phyloP scores from a whole-genome alignment of 2,329 filamentous ascomycete species.

The Trichoderma sp. region DNA sequence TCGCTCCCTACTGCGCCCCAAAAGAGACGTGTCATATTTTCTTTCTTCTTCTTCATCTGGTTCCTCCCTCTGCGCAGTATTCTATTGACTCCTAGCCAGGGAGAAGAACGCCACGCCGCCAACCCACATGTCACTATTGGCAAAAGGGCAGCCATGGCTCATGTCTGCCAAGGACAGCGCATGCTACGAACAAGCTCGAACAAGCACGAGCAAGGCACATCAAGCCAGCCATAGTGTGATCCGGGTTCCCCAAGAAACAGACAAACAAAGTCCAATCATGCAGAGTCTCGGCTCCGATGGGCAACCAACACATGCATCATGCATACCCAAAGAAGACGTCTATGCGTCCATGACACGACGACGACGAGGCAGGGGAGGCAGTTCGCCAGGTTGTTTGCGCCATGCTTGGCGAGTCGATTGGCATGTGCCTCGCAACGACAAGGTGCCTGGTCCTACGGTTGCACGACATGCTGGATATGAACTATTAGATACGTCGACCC shows the following conservation, averaged over 20 bases:
- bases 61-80: no score
- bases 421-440: background rate
- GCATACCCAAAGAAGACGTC: background rate
- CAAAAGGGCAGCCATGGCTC: background rate
- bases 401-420: background rate
- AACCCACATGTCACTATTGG: slow-evolving; percentile 2
- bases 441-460: background rate
- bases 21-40: slow-evolving; percentile 9
- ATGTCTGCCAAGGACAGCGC: background rate
- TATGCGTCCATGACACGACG: background rate
- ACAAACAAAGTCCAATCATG: background rate
- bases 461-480: background rate
- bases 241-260: background rate
- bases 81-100: slow-evolving; percentile 3
- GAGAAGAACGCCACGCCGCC: slow-evolving; percentile 12
- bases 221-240: background rate
- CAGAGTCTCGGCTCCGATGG: background rate
- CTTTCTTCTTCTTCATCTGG: background rate
- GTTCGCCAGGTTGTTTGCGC: background rate
- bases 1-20: background rate
- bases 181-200: background rate
- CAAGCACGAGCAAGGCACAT: background rate
- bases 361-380: background rate
- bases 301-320: slow-evolving; percentile 3
- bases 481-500: background rate